These are phyloP conservation scores for Adiantum capillusveneris DNA, from an alignment of 75 land plant genomes.

Conservation along the genomic window DNA sequence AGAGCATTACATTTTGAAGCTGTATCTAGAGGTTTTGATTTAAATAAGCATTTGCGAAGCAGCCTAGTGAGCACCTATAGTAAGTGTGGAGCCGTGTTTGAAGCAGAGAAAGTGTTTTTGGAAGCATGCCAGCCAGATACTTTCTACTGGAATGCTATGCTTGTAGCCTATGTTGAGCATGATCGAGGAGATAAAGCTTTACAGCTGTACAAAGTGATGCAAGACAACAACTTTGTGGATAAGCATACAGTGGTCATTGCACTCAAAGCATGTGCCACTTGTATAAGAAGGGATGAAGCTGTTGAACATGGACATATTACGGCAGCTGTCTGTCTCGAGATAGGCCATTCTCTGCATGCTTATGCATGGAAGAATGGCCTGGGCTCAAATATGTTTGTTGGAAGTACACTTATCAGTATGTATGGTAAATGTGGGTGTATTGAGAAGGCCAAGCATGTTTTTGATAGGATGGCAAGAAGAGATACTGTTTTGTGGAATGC, in stretches of 20 bases:
- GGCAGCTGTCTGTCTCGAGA: not conserved
- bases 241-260: too few relatives aligned
- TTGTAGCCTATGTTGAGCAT: not conserved
- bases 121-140: not conserved
- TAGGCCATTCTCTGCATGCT: slow-evolving; percentile 23
- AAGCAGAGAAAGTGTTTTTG: slow-evolving; percentile 1
- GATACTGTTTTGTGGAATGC: slow-evolving; percentile 5
- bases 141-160: not conserved
- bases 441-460: not conserved
- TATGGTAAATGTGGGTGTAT: slow-evolving; percentile 12
- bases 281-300: too few relatives aligned
- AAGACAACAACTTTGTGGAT: not conserved
- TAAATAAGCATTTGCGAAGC: not conserved
- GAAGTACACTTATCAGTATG: slow-evolving; percentile 5
- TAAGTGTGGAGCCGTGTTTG: slow-evolving; percentile 1
- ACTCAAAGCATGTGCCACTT: too few relatives aligned
- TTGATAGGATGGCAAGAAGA: slow-evolving; percentile 5
- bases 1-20: not conserved
- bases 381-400: not conserved
- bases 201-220: not conserved
- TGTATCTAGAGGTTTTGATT: not conserved
- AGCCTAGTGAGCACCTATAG: not conserved
- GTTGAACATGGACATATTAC: not conserved
- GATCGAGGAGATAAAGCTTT: not conserved
- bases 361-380: slow-evolving; percentile 10